Evolutionary conservation across 257 asterid species (phyloP).

Genomic region (Scutellaria minor): DNA sequence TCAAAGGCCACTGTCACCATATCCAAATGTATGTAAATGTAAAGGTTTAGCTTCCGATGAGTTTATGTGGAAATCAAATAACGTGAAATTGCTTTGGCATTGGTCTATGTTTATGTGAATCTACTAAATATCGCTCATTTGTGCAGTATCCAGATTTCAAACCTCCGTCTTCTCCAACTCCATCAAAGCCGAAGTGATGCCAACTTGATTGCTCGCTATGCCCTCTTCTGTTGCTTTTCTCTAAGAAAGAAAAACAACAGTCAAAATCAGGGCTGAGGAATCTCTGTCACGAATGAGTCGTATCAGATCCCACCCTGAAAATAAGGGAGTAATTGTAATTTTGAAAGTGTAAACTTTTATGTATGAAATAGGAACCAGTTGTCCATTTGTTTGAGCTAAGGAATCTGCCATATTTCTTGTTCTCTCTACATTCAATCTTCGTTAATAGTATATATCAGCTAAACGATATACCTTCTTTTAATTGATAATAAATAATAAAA

Average conservation of each 20-base stretch:
- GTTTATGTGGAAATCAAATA: not conserved
- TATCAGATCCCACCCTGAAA: too few species aligned
- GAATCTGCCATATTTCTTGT: too few species aligned
- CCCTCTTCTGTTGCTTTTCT: conserved; percentile 2
- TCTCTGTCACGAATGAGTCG: too few species aligned
- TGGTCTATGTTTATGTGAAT: not conserved
- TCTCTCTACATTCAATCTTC: too few species aligned
- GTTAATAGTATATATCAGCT: too few species aligned
- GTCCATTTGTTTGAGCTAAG: too few species aligned
- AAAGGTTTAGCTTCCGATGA: not conserved
- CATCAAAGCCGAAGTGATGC: conserved; percentile 71
- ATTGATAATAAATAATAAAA: too few species aligned
- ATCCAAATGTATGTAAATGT: conserved; percentile 65
- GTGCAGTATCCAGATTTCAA: conserved; percentile 87
- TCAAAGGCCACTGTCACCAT: conserved; percentile 69
- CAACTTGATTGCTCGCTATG: conserved; percentile 12
- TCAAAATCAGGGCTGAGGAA: too few species aligned
- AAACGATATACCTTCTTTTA: too few species aligned
- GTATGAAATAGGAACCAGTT: too few species aligned
- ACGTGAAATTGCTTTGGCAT: not conserved
- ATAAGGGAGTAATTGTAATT: too few species aligned
- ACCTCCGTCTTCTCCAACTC: conserved; percentile 92
- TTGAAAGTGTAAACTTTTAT: too few species aligned
- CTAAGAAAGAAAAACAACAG: not conserved
- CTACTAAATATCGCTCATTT: conserved; percentile 29